These are phyloP conservation scores for Chlorella sp. DNA, from an alignment of 139 green algal genomes.

Conservation along the genomic window DNA sequence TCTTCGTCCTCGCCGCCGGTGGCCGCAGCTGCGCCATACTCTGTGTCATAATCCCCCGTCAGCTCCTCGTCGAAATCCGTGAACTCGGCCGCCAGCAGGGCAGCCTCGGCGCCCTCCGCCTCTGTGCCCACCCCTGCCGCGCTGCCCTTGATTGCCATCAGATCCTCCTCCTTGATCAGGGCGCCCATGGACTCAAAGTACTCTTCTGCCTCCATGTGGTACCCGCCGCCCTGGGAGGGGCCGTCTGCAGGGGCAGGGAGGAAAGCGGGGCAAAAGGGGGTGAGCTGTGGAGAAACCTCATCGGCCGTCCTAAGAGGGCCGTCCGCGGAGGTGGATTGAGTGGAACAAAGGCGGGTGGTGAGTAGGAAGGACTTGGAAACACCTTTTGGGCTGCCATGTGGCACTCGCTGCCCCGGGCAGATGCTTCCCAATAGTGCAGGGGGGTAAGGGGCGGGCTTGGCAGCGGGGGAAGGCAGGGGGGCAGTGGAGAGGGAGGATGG, in stretches of 20 bases:
- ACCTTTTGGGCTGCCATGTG: too few relatives aligned
- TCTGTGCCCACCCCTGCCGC: background rate
- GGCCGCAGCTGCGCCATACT: background rate
- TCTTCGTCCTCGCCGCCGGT: slow-evolving; percentile 3
- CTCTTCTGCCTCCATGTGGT: slow-evolving; percentile 27
- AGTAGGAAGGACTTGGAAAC: too few relatives aligned
- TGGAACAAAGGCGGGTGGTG: background rate
- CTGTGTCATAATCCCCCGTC: slow-evolving; percentile 12
- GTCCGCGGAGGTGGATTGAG: background rate
- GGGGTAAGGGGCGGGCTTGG: too few relatives aligned
- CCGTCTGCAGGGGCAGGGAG: background rate
- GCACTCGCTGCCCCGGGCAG: too few relatives aligned
- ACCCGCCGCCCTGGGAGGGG: slow-evolving; percentile 7
- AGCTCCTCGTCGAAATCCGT: slow-evolving; percentile 43
- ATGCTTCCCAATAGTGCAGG: too few relatives aligned
- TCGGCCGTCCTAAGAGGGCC: too few relatives aligned
- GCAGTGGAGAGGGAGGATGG: background rate
- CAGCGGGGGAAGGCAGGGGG: background rate
- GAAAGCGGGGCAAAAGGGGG: background rate
- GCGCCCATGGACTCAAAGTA: slow-evolving; percentile 32
- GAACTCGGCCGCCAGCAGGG: slow-evolving; percentile 46
- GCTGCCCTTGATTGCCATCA: slow-evolving; percentile 13
- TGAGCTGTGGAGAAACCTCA: too few relatives aligned
- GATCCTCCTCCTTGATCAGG: slow-evolving; percentile 41
- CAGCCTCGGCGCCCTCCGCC: slow-evolving; percentile 18